phyloP scores from a whole-genome alignment of 2,329 filamentous ascomycete genomes.

The Phialophora expanda region DNA sequence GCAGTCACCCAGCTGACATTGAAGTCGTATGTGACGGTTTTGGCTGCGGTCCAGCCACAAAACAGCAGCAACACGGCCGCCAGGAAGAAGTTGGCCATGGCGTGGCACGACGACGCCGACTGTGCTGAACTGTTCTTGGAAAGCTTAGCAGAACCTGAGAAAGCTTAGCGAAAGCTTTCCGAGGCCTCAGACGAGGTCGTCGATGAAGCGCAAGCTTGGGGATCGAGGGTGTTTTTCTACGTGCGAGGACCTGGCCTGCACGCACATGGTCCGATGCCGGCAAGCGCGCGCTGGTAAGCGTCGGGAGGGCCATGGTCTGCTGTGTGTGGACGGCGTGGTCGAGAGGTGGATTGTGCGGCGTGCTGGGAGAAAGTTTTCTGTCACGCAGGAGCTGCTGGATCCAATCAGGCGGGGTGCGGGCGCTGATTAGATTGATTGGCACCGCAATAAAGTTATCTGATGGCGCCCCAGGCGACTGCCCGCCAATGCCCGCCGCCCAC shows the following conservation, averaged over 20 bases:
- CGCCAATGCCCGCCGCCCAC: not conserved
- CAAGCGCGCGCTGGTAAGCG: not conserved
- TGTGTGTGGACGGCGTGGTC: not conserved
- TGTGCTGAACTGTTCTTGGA: not conserved
- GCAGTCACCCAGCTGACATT: slow-evolving; percentile 61
- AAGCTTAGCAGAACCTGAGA: not conserved
- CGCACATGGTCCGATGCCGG: not conserved
- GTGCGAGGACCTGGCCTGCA: not conserved
- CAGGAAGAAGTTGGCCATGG: slow-evolving; percentile 22
- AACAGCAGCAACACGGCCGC: slow-evolving; percentile 8
- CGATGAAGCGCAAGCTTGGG: not conserved
- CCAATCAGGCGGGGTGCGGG: not conserved
- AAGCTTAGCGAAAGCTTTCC: not conserved
- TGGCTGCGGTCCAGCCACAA: slow-evolving; percentile 37
- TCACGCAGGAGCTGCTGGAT: not conserved
- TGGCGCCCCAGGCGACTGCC: not conserved
- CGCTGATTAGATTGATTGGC: not conserved
- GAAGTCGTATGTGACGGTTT: slow-evolving; percentile 55
- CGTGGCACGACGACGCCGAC: not conserved
- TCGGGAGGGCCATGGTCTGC: not conserved
- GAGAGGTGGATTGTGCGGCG: not conserved
- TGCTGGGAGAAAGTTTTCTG: not conserved
- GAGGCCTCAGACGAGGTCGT: not conserved
- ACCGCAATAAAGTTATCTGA: not conserved
- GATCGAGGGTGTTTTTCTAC: not conserved